Base-by-base conservation (phyloP, 2,329 filamentous ascomycete species). In the Kalmusia sp. region DNA sequence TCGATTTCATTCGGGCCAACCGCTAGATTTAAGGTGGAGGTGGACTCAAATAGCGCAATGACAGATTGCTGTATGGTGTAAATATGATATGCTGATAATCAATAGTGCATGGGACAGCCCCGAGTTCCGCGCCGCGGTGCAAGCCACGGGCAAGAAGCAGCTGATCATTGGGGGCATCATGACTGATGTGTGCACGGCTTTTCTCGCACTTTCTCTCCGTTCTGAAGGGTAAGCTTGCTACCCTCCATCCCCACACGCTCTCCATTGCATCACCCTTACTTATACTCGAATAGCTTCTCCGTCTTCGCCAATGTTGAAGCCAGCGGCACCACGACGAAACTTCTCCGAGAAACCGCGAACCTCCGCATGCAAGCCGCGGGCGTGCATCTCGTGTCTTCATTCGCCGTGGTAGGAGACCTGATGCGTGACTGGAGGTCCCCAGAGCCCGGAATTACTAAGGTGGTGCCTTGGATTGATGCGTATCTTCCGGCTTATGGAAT, bases 261-360 rank as follows among this genome's bases (percentile, higher is more conserved):
- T 35, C n/a, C n/a, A n/a, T n/a, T 19, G 11, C 17, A 4, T 17
- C 15, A 33, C 11, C 7, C 4, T 15, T 5, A 6, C 35, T 33
- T 7, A 49, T 33, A 15, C 3, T 7, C 19, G 4, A 6, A 11
- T 15, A 47, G 43, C 7, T 44, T 28, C 17, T 44, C 83, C 33
- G 89, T 92, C 52, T 91, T 83, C 77, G 88, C 87, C 63, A 90
- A 91, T 73, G 81, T 86, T 43, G 89, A 92, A 64, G 88, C 87
- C 2, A 87, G 82, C 0, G 88, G 88, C 2, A 91, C 89, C 1
- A 85, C 85, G n/a, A 84, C 81, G 1, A 66, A 76, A 24, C 79
- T 87, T 35, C 79, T 88, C 52, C 81, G 86, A 6, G 84, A 87
- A 51, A 80, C 86, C 44, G 82, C 86, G 31, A 90, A 91, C 71